phyloP scores from a whole-genome alignment of 441 rosid genomes.

The Populus hybrid region DNA sequence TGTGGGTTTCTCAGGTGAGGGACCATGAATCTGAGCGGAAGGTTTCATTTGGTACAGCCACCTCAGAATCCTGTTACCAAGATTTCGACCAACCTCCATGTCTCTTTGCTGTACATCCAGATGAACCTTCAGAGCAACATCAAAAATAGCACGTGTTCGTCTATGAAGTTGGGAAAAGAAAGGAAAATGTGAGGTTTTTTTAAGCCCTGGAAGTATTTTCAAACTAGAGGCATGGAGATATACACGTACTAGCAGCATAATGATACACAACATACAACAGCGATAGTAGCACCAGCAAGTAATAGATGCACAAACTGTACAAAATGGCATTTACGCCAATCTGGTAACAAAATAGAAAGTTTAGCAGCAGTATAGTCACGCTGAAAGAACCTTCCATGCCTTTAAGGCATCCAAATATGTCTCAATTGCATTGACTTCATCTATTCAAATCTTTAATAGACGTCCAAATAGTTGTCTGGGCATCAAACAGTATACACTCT shows the following conservation, averaged over 20 bases:
- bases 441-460: neutral
- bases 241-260: neutral
- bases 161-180: conserved; percentile 30
- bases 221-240: neutral
- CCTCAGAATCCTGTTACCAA: conserved; percentile 88
- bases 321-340: neutral
- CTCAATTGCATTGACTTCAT: neutral
- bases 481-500: neutral
- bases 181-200: neutral
- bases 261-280: neutral
- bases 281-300: neutral
- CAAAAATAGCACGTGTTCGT: conserved; percentile 57
- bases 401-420: neutral
- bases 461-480: neutral
- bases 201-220: neutral
- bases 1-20: conserved; percentile 27
- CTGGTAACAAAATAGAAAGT: neutral
- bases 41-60: conserved; percentile 86
- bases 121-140: conserved; percentile 65
- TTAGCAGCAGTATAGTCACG: too few relatives aligned
- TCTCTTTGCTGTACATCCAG: conserved; percentile 78
- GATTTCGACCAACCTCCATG: conserved; percentile 75
- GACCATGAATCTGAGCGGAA: conserved; percentile 69
- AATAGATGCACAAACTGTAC: neutral
- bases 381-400: neutral